These are phyloP conservation scores for Taiozyma sp. DNA, from an alignment of 1,139 yeast genomes.

Conservation along the genomic window DNA sequence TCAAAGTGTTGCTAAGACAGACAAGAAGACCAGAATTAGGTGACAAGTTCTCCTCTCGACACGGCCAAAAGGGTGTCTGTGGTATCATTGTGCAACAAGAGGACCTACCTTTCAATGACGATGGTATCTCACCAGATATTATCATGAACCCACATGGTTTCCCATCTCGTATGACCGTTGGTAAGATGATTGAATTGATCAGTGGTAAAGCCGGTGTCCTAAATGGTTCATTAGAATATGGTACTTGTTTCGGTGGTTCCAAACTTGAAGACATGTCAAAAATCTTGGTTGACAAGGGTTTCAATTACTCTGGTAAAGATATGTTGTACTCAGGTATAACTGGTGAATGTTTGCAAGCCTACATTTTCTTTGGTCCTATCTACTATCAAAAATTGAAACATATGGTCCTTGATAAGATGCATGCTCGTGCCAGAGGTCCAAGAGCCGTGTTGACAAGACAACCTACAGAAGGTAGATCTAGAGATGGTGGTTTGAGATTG, in stretches of 20 bases:
- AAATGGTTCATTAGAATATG: conserved; percentile 88
- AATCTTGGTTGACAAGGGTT: conserved; percentile 86
- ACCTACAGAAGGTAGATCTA: conserved; percentile 98
- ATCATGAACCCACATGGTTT: conserved; percentile 99
- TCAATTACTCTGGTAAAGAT: conserved; percentile 93
- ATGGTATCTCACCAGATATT: conserved; percentile 89
- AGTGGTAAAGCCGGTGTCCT: conserved; percentile 98
- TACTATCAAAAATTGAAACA: conserved; percentile 97
- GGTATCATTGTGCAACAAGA: conserved; percentile 96
- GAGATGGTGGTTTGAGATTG: conserved; percentile 98
- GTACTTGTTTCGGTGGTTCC: conserved; percentile 98
- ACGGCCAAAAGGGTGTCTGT: conserved; percentile 98
- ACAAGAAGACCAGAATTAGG: conserved; percentile 98
- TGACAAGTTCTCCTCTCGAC: conserved; percentile 94
- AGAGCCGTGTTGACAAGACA: conserved; percentile 97
- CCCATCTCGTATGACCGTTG: conserved; percentile 99
- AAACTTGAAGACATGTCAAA: conserved; percentile 94
- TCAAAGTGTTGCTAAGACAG: conserved; percentile 88
- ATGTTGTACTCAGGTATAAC: conserved; percentile 98
- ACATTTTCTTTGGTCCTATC: conserved; percentile 97
- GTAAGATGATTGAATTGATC: conserved; percentile 94
- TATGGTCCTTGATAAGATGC: conserved; percentile 99
- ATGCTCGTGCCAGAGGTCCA: conserved; percentile 99
- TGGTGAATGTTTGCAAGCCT: conserved; percentile 96
- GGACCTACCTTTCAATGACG: conserved; percentile 91